phyloP scores from a whole-genome alignment of 352 stramenopile species.

The Phytophthora podocarpi region DNA sequence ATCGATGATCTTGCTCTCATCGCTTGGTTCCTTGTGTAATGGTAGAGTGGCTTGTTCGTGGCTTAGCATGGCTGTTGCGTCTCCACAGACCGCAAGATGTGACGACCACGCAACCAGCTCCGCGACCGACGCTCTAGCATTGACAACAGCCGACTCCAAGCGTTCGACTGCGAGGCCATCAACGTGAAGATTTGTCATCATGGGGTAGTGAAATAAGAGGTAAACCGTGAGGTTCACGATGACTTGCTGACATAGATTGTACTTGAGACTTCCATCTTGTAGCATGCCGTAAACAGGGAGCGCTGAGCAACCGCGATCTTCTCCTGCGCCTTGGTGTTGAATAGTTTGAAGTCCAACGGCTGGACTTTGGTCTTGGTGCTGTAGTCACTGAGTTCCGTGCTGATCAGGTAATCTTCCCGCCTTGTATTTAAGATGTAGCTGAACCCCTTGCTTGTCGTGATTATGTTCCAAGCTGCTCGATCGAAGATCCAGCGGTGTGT shows the following conservation, averaged over 20 bases:
- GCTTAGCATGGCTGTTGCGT: background rate
- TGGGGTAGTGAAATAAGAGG: background rate
- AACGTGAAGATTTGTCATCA: background rate
- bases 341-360: too few species aligned
- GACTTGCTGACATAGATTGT: background rate
- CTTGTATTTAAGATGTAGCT: constrained; percentile 6
- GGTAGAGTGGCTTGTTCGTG: background rate
- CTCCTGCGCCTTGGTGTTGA: too few species aligned
- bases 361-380: too few species aligned
- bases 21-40: background rate
- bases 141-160: background rate
- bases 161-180: background rate
- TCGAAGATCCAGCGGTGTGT: constrained; percentile 11
- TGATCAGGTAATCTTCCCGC: too few species aligned
- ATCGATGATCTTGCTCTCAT: too few species aligned
- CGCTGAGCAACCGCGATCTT: background rate
- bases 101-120: too few species aligned
- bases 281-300: background rate
- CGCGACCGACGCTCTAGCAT: background rate
- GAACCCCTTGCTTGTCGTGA: constrained; percentile 11
- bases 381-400: too few species aligned
- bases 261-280: background rate
- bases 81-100: too few species aligned
- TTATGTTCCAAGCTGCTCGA: constrained; percentile 17
- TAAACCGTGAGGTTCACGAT: background rate